Evolutionary conservation across 164 flowering plant species (phyloP), one percentile per base, ranked within the genome.

Genomic region (Protea cynaroides): DNA sequence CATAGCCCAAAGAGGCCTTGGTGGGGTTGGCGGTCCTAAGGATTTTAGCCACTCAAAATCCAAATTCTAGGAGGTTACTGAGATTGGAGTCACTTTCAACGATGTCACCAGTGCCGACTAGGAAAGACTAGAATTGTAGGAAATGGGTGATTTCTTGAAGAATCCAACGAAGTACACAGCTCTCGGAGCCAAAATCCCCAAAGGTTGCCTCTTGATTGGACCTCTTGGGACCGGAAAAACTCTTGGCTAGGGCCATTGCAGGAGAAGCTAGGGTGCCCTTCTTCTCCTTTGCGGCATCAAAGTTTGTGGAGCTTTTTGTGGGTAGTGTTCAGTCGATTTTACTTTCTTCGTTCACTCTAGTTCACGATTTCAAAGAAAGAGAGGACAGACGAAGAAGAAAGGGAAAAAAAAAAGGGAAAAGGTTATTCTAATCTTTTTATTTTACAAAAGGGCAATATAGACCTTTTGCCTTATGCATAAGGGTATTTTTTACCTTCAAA

Each of bases 31-130:
- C 0, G 98, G 98, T 11, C 96, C 98, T 0, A 89, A 90, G 96
- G 95, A 90, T 69, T 90, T 90, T 21, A 97, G 97, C 3, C 54
- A 90, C 65, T 90, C 96, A 8, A 90, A 94, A 63, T 86, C 97
- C 34, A 94, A 90, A 76, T 90, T 94, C 69, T 96, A 94, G 78
- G 96, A 90, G 65, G 98, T 88, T 19, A 95, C 97, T 0, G 94
- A 94, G 67, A 94, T 96, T 23, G 97, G 96, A 0, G 96, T 89
- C 2, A 70, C 91, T 0, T 94, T 94, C 53, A 79, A 84, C 4
- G 98, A 94, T 58, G 97, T 94, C 0, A 96, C 97, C 1, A 97
- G 98, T 2, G 97, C 97, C 46, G 98, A 94, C 69, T 94, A 94
- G 71, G 98, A 95, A 0, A 94, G 90, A 67, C 67, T 88, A 69